Evolutionary conservation across 768 basidiomycete genomes (phyloP).

Genomic region (Hortiboletus campestris): DNA sequence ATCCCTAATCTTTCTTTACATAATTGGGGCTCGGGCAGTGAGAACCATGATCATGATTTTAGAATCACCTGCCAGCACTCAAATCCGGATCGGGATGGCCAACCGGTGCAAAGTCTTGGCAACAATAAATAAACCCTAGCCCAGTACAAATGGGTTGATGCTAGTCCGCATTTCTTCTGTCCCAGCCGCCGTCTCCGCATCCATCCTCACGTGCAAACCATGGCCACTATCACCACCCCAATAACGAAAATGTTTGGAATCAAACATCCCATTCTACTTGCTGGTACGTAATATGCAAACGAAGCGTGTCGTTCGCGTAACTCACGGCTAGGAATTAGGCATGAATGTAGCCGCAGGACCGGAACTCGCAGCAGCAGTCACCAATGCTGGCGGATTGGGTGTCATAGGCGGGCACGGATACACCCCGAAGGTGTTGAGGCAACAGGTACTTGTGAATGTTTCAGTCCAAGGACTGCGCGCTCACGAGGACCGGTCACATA

Average conservation of each 20-base stretch:
- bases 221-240: slow-evolving; percentile 73
- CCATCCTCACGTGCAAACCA: neutral
- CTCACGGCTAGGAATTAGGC: slow-evolving; percentile 34
- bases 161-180: too few species aligned
- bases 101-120: neutral
- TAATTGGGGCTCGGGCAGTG: neutral
- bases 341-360: slow-evolving; percentile 72
- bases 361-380: slow-evolving; percentile 90
- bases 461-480: neutral
- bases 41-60: too few species aligned
- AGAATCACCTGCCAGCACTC: slow-evolving; percentile 1
- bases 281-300: slow-evolving; percentile 43
- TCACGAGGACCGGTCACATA: slow-evolving; percentile 27
- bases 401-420: slow-evolving; percentile 91
- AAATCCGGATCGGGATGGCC: neutral
- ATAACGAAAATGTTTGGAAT: slow-evolving; percentile 87
- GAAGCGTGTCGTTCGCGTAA: slow-evolving; percentile 36
- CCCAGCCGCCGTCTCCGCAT: neutral
- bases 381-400: slow-evolving; percentile 90
- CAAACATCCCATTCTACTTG: slow-evolving; percentile 84
- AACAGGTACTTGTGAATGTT: slow-evolving; percentile 55
- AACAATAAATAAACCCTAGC: too few species aligned
- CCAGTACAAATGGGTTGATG: too few species aligned
- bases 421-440: slow-evolving; percentile 75
- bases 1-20: neutral